These are phyloP conservation scores for Aspergillus indologenus DNA, from an alignment of 495 filamentous ascomycete genomes.

Conservation along the genomic window DNA sequence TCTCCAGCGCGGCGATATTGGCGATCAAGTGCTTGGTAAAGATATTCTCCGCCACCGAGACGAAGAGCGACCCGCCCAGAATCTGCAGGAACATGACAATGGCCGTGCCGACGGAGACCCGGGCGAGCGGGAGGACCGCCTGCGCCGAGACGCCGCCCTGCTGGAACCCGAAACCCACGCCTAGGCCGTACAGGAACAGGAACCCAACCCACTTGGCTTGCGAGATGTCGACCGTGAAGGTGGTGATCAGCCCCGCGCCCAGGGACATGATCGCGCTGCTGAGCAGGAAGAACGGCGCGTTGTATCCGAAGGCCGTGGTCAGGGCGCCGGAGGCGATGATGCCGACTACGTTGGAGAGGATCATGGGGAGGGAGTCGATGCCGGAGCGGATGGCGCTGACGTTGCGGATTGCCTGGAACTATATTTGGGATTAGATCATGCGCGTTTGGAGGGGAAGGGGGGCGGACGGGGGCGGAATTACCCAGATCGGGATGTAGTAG, in stretches of 20 bases:
- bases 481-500: constrained; percentile 12
- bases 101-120: constrained; percentile 60
- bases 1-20: not conserved
- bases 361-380: constrained; percentile 38
- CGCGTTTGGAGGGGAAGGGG: too few relatives aligned
- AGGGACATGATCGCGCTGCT: constrained; percentile 52
- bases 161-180: constrained; percentile 72
- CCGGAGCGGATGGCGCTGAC: constrained; percentile 34
- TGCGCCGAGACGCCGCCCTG: constrained; percentile 62
- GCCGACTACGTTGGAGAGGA: constrained; percentile 44
- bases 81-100: constrained; percentile 66
- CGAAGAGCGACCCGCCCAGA: constrained; percentile 60
- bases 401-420: constrained; percentile 65
- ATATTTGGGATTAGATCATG: constrained; percentile 63
- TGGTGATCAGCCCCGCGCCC: constrained; percentile 62
- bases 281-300: constrained; percentile 56
- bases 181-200: constrained; percentile 67
- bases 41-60: constrained; percentile 11
- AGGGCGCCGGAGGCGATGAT: constrained; percentile 47
- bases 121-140: constrained; percentile 51
- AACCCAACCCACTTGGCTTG: constrained; percentile 64
- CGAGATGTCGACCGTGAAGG: constrained; percentile 49
- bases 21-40: constrained; percentile 8
- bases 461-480: too few relatives aligned
- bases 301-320: constrained; percentile 56